Conservation (phyloP, 148 eudicot species). For the Rhododendron williamsianum region DNA sequence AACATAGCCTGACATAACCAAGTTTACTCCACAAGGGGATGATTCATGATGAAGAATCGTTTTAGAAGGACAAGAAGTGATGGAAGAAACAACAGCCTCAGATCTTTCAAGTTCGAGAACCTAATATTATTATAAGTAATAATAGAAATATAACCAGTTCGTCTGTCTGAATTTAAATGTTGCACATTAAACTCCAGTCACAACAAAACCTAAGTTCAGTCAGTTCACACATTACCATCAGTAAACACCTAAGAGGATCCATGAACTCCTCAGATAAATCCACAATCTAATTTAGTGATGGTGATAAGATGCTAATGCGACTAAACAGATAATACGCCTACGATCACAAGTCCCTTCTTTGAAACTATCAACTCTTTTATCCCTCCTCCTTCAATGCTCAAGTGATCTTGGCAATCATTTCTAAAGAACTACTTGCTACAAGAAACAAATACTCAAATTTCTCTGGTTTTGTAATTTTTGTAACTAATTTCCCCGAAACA, state of each 20-base stretch:
- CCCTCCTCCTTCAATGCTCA: neutral
- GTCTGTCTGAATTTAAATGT: neutral
- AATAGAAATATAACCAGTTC: neutral
- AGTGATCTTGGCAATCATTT: neutral
- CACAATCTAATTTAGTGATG: neutral
- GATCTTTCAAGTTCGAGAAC: neutral
- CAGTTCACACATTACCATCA: neutral
- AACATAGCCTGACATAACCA: neutral
- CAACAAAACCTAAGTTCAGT: neutral
- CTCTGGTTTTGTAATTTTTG: neutral
- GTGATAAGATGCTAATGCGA: neutral
- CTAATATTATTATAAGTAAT: neutral
- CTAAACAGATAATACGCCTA: neutral
- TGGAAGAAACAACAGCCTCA: neutral
- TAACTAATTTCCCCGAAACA: neutral
- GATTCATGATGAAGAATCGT: neutral
- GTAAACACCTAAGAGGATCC: neutral
- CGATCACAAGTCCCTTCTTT: neutral
- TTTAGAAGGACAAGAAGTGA: neutral
- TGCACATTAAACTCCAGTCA: neutral
- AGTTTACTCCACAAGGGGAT: neutral
- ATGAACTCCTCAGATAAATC: neutral
- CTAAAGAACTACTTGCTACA: neutral
- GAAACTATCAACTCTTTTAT: neutral
- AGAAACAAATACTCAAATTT: neutral